Evolutionary conservation across 2,329 filamentous ascomycete species (phyloP).

Genomic region (Keithomyces neogunnii): DNA sequence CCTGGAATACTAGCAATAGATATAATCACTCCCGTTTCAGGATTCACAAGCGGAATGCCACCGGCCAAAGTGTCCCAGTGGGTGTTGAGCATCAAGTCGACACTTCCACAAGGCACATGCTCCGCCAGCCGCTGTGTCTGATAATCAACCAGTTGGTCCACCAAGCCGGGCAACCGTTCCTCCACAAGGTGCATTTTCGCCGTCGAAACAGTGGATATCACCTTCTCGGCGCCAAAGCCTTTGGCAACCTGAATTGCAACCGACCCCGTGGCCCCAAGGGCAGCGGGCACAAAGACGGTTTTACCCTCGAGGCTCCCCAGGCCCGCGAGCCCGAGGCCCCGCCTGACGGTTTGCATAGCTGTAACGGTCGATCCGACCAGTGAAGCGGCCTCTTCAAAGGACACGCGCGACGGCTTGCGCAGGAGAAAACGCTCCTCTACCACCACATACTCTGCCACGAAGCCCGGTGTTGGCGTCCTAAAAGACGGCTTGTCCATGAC

Average conservation of each 20-base stretch:
- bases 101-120: conserved; percentile 29
- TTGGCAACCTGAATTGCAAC: conserved; percentile 40
- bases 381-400: conserved; percentile 28
- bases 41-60: conserved; percentile 31
- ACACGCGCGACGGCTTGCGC: conserved; percentile 20
- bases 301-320: conserved; percentile 34
- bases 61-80: conserved; percentile 27
- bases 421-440: conserved; percentile 25
- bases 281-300: conserved; percentile 43
- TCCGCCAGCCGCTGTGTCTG: conserved; percentile 28
- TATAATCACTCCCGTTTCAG: conserved; percentile 27
- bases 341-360: conserved; percentile 33
- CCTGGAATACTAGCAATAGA: conserved; percentile 31
- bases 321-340: conserved; percentile 28
- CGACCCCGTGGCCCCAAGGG: conserved; percentile 38
- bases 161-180: conserved; percentile 30
- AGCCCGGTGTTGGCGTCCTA: conserved; percentile 18
- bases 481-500: conserved; percentile 29
- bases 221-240: conserved; percentile 35
- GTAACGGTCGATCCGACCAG: conserved; percentile 30
- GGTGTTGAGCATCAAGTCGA: conserved; percentile 45
- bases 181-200: conserved; percentile 38
- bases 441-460: conserved; percentile 32
- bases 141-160: conserved; percentile 46
- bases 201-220: conserved; percentile 46